Conservation (phyloP, 2,329 filamentous ascomycete genomes). For the Hypoxylon sp. region DNA sequence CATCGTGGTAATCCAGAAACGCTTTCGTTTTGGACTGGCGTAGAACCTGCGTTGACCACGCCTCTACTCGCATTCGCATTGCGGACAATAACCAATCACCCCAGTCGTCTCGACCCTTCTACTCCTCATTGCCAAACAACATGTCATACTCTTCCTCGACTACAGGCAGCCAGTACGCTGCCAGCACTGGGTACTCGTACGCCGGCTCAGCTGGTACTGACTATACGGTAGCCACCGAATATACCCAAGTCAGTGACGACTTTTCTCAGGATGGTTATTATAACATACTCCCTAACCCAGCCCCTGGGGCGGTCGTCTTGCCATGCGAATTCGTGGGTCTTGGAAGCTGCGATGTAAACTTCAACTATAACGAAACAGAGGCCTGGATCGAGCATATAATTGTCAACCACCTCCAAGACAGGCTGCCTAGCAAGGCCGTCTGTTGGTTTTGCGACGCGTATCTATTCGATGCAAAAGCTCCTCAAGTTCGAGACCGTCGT, state of each 20-base stretch:
- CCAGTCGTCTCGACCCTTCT: background rate
- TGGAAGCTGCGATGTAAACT: constrained; percentile 56
- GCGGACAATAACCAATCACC: constrained; percentile 5
- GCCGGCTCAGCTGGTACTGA: background rate
- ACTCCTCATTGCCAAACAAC: constrained; percentile 1
- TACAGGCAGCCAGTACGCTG: constrained; percentile 10
- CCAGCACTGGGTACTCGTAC: constrained; percentile 1
- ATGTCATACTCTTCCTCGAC: constrained; percentile 27
- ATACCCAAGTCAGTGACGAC: background rate
- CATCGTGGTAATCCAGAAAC: constrained; percentile 9
- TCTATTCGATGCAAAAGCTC: constrained; percentile 51
- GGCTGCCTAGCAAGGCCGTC: constrained; percentile 56
- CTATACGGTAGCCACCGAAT: constrained; percentile 17
- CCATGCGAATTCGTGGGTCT: constrained; percentile 64
- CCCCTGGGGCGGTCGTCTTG: constrained; percentile 46
- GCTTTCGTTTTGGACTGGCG: constrained; percentile 9
- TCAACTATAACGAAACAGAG: constrained; percentile 56
- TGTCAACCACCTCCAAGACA: constrained; percentile 55
- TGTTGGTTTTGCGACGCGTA: constrained; percentile 67
- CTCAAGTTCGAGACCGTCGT: constrained; percentile 29
- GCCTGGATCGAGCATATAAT: constrained; percentile 65
- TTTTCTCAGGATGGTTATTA: background rate
- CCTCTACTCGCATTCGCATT: constrained; percentile 12
- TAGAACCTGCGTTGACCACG: constrained; percentile 6
- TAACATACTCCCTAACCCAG: background rate